Percentiles rank a stretch among this genome's conserved stretches.
Evolutionary conservation across 345 rosid species (phyloP).

Genomic region (Barbarea vulgaris): DNA sequence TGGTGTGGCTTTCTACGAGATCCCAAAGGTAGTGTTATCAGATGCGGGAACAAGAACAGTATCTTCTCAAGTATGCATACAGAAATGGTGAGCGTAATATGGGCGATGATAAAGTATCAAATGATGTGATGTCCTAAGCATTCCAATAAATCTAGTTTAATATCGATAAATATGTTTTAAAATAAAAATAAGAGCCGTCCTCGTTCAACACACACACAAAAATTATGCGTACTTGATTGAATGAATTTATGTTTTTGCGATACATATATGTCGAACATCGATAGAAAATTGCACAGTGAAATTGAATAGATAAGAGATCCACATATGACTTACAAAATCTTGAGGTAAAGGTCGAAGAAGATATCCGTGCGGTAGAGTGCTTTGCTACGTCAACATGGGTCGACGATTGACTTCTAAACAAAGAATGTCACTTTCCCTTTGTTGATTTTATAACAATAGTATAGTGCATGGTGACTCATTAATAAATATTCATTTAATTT

Average conservation of each 20-base stretch:
- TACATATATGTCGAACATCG: background rate
- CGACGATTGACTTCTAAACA: conserved; percentile 24
- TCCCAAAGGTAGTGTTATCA: background rate
- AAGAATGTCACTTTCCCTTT: conserved; percentile 19
- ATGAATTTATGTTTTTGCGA: too few relatives aligned
- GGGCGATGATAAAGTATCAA: too few relatives aligned
- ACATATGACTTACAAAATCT: background rate
- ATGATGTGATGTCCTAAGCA: too few relatives aligned
- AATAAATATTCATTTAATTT: background rate
- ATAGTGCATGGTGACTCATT: background rate
- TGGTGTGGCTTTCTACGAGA: background rate
- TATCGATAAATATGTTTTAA: too few relatives aligned
- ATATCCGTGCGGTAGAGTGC: conserved; percentile 32
- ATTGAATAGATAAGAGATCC: background rate
- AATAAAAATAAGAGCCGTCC: too few relatives aligned
- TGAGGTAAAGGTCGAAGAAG: background rate
- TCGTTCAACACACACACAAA: too few relatives aligned
- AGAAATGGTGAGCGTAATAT: too few relatives aligned
- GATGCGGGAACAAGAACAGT: too few relatives aligned
- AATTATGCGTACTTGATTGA: background rate
- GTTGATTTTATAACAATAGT: background rate
- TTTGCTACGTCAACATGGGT: conserved; percentile 16
- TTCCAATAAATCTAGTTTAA: too few relatives aligned
- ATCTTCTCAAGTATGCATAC: too few relatives aligned
- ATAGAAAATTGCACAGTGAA: background rate